phyloP scores from a whole-genome alignment of 371 early-diverging fungal genomes.

The Haplosporangium sp. region DNA sequence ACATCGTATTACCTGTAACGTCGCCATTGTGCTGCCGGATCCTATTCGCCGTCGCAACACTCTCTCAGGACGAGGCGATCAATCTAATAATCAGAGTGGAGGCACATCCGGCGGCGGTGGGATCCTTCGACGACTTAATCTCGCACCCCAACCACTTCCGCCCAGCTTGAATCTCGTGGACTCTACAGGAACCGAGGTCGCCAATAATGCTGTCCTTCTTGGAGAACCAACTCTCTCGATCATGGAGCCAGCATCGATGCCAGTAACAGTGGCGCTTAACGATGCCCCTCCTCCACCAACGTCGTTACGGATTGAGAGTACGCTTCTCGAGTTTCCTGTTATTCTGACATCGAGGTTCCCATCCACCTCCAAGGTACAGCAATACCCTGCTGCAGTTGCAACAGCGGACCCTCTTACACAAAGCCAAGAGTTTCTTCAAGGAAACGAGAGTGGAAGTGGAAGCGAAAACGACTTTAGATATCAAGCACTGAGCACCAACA shows the following conservation, averaged over 20 bases:
- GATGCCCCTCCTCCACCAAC: slow-evolving; percentile 49
- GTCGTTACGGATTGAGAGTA: slow-evolving; percentile 31
- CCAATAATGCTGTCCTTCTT: slow-evolving; percentile 42
- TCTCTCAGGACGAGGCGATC: slow-evolving; percentile 12
- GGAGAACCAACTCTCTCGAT: slow-evolving; percentile 47
- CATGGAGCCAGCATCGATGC: slow-evolving; percentile 42
- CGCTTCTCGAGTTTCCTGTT: slow-evolving; percentile 46
- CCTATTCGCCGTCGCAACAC: slow-evolving; percentile 20
- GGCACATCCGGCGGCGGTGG: slow-evolving; percentile 28
- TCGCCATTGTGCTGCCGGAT: slow-evolving; percentile 41
- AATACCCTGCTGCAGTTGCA: too few relatives aligned
- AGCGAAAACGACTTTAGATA: slow-evolving; percentile 7
- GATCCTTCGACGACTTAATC: slow-evolving; percentile 41
- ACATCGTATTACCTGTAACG: slow-evolving; percentile 48
- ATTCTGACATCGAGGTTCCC: slow-evolving; percentile 52
- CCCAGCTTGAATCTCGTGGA: slow-evolving; percentile 43
- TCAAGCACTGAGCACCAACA: slow-evolving; percentile 11
- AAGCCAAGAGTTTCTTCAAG: neutral
- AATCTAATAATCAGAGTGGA: slow-evolving; percentile 1
- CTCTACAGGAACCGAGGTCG: slow-evolving; percentile 35
- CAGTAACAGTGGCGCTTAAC: slow-evolving; percentile 41
- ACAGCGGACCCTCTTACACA: slow-evolving; percentile 2
- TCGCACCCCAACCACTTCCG: slow-evolving; percentile 30
- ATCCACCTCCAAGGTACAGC: neutral
- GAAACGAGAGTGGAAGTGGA: neutral